Evolutionary conservation across 306 rosid species (phyloP), one percentile per base, ranked within the genome.

Genomic region (Prunus persica): DNA sequence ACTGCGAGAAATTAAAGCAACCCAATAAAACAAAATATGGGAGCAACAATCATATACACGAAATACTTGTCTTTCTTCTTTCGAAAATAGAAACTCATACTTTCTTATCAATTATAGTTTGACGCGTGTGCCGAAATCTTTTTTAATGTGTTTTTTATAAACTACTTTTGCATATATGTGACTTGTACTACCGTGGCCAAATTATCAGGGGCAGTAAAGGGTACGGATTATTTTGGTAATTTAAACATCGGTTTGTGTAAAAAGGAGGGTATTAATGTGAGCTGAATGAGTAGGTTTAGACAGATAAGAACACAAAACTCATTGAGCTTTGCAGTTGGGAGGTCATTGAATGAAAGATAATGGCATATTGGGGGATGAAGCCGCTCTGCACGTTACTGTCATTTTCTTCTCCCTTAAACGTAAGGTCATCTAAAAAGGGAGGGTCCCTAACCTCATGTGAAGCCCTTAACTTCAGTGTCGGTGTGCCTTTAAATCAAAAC

Each of bases 401-500:
- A 46, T 81, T 81, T 55, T 86, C 91, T 64, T 11, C 50, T 25
- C 57, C 51, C 45, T 12, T 0, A 15, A 71, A 55, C 27, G 46
- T 52, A 43, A 30, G 27, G 45, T 49, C 75, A 16, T 22, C 27
- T 20, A 62, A n/a, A 19, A 69, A 32, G 38, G 74, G 57, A 18
- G 25, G 74, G 80, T 76, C 83, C 90, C 78, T 81, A 71, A 52
- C 76, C 84, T 85, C 98, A 87, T 76, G 96, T 91, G 98, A 89
- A 12, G 76, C 65, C 56, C 86, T 83, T 82, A 83, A 89, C 60
- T 85, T 79, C 78, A 62, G 32, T 79, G 93, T 86, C 91, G 89
- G 91, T 69, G 78, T 57, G 76, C 73, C 54, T 47, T 66, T 60
- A 52, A 24, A 57, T 2, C 34, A 51, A 32, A 50, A 24, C 46